phyloP scores from a whole-genome alignment of 2,329 filamentous ascomycete species.

The Fusarium burgessii region DNA sequence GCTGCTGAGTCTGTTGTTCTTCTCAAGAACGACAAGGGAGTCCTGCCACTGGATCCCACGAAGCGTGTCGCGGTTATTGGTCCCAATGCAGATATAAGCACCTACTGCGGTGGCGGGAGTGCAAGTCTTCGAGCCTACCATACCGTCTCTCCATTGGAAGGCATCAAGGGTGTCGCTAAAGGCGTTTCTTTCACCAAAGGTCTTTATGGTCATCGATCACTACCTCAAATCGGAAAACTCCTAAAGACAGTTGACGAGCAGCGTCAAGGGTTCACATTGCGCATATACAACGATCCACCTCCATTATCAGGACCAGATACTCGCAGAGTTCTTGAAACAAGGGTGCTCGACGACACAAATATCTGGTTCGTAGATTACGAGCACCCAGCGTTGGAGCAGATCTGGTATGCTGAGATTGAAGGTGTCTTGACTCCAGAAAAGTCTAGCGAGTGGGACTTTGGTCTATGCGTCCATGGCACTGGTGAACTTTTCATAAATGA shows the following conservation, averaged over 20 bases:
- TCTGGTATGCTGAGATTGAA: slow-evolving; percentile 2
- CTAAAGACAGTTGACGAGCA: background rate
- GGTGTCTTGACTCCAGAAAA: background rate
- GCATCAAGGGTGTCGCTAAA: background rate
- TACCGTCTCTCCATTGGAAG: background rate
- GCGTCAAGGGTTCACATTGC: background rate
- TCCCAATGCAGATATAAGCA: background rate
- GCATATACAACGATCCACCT: background rate
- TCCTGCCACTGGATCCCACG: background rate
- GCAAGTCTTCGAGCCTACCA: background rate
- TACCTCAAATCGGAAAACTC: background rate
- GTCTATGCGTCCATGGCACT: background rate
- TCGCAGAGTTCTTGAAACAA: background rate
- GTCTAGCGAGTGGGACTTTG: slow-evolving; percentile 6
- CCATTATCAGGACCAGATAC: fast-evolving
- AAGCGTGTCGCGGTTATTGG: background rate
- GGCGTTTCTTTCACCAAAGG: background rate
- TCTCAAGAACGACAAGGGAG: background rate
- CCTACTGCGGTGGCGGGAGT: slow-evolving; percentile 6
- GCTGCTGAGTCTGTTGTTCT: background rate
- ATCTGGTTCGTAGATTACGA: slow-evolving; percentile 8
- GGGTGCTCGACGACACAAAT: background rate
- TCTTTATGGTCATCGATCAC: background rate
- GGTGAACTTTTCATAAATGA: background rate
- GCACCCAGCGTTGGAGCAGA: background rate